phyloP scores from a whole-genome alignment of 129 eudicot species.

The Flaveria linearis region DNA sequence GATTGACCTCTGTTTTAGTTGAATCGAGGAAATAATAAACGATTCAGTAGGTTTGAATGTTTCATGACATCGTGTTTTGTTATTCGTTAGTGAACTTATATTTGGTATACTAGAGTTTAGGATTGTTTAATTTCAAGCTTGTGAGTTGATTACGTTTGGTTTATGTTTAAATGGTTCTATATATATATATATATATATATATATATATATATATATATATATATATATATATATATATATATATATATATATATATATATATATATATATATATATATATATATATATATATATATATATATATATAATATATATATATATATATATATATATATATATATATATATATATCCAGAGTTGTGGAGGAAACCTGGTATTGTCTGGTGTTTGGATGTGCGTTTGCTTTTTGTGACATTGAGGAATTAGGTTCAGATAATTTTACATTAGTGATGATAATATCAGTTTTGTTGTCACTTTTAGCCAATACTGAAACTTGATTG shows the following conservation, averaged over 20 bases:
- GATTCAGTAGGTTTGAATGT: neutral
- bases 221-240: neutral
- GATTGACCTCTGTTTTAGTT: neutral
- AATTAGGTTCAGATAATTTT: neutral
- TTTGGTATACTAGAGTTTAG: neutral
- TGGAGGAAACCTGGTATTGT: constrained; percentile 1
- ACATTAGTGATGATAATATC: neutral
- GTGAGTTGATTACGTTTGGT: neutral
- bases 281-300: neutral
- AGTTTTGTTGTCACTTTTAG: neutral
- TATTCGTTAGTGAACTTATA: neutral
- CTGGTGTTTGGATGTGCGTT: neutral
- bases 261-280: neutral
- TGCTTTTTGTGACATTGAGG: neutral
- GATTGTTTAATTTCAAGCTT: neutral
- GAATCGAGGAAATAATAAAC: neutral
- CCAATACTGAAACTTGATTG: neutral
- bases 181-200: neutral
- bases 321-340: neutral
- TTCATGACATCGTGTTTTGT: neutral
- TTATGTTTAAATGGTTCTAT: neutral
- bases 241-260: neutral
- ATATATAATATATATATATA: neutral
- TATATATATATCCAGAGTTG: neutral
- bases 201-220: neutral